phyloP scores from a whole-genome alignment of 352 stramenopile species.

The Globisporangium takayamanum region DNA sequence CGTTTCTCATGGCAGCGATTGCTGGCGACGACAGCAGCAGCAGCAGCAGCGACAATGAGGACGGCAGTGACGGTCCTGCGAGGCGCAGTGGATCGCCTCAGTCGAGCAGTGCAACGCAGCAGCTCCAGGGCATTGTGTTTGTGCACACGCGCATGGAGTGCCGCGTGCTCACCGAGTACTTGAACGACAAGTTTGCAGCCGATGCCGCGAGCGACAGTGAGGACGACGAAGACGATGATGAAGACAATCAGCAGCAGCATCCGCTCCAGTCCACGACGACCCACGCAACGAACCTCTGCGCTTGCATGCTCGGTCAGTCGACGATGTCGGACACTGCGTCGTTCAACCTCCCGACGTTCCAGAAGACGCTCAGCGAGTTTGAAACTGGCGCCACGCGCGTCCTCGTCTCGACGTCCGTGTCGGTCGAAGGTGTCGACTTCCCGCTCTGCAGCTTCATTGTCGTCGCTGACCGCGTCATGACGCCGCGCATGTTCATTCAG shows the following conservation, averaged over 20 bases:
- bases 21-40: neutral
- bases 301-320: slow-evolving; percentile 57
- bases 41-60: neutral
- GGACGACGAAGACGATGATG: slow-evolving; percentile 8
- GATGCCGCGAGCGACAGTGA: slow-evolving; percentile 14
- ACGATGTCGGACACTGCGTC: slow-evolving; percentile 48
- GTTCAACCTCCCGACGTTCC: slow-evolving; percentile 50
- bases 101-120: neutral
- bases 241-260: neutral
- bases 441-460: slow-evolving; percentile 64
- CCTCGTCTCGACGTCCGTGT: slow-evolving; percentile 73
- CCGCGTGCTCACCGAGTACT: slow-evolving; percentile 67
- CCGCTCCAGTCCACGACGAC: neutral
- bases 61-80: neutral
- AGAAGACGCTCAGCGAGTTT: slow-evolving; percentile 47
- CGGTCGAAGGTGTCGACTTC: slow-evolving; percentile 75
- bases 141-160: slow-evolving; percentile 78
- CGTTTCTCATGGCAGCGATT: slow-evolving; percentile 7
- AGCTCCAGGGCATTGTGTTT: slow-evolving; percentile 78
- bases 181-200: slow-evolving; percentile 56
- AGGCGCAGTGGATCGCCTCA: too few species aligned
- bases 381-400: slow-evolving; percentile 47
- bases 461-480: slow-evolving; percentile 48
- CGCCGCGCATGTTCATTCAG: slow-evolving; percentile 63
- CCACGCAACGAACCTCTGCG: slow-evolving; percentile 22